Evolutionary conservation across 2,329 filamentous ascomycete genomes (phyloP), one percentile per base, ranked within the genome.

Genomic region (Clathrospora elynae): DNA sequence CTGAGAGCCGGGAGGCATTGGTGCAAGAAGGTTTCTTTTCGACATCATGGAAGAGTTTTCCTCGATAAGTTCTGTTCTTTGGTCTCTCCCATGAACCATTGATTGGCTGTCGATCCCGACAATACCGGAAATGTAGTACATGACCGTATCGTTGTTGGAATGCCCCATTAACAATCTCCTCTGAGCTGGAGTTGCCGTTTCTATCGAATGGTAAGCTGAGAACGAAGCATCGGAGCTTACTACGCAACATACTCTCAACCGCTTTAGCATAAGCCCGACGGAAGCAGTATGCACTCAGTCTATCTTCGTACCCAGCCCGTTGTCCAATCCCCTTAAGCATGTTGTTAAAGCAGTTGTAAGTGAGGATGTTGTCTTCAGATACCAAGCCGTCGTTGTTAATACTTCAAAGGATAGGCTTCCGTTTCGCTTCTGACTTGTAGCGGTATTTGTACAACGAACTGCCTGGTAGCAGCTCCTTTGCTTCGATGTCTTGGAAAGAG

Each of bases 261-360:
- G 26, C 14, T 28, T 14, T 17, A 19, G 36, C 42, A 36, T 25
- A 46, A 18, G 7, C 42, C 12, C 42, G 14, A 12, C 42, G 13
- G 20, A 46, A 40, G 26, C 42, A 46, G 18, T 46, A 46, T 30
- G 42, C 42, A 25, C 35, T 46, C 4, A 46, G 16, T n/a, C 20
- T 46, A 16, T 46, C 42, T 25, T 20, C 7, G 22, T 46, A 46
- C 2, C 36, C 31, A 35, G 42, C 36, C 14, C 26, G 29, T 18
- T 40, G 31, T 3, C 42, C 36, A 10, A 46, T 1, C 13, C 36
- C 31, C 26, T 46, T 46, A 3, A 46, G 9, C n/a, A 26, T 20
- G 36, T 35, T 40, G 26, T 40, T 46, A 9, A 46, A 41, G n/a
- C 23, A 30, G 17, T 40, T 18, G 25, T 46, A 46, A 7, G 30